A percentile compares a stretch with the other conserved stretches of the same genome.
phyloP scores from a whole-genome alignment of 2,329 filamentous ascomycete species.

The Metarhizium brunneum region DNA sequence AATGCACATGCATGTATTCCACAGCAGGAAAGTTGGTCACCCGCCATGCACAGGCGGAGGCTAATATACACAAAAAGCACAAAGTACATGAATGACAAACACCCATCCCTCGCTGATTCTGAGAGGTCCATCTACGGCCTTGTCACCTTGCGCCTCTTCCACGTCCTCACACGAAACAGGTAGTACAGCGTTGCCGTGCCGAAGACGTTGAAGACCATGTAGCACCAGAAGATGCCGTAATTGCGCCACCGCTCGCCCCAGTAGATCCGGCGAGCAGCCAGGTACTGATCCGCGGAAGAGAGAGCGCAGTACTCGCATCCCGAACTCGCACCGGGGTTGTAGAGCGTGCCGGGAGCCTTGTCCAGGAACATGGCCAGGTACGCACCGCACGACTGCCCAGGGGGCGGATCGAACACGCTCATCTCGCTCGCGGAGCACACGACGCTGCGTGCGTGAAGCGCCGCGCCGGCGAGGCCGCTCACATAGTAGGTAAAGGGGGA shows the following conservation, averaged over 20 bases:
- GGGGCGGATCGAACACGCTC: not conserved
- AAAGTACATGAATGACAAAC: no score
- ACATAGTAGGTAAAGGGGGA: conserved; percentile 73
- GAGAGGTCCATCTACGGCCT: not conserved
- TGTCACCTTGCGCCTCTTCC: not conserved
- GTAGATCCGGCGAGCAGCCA: not conserved
- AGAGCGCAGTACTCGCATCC: not conserved
- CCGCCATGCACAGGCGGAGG: no score
- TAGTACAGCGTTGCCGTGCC: not conserved
- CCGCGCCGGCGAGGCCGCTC: conserved; percentile 39
- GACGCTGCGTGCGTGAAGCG: not conserved
- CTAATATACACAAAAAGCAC: no score
- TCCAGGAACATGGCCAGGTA: not conserved
- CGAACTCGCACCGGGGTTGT: not conserved
- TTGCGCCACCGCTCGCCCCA: not conserved
- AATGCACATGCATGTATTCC: not conserved
- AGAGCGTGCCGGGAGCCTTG: not conserved
- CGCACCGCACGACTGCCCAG: not conserved
- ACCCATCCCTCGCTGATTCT: not conserved
- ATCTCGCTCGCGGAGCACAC: not conserved
- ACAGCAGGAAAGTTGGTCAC: not conserved
- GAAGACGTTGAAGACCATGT: not conserved
- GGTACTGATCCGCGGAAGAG: not conserved
- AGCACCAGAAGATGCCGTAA: not conserved
- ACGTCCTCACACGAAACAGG: not conserved